Evolutionary conservation across 2,329 filamentous ascomycete genomes (phyloP).

Genomic region (Colletotrichum endophyticum): DNA sequence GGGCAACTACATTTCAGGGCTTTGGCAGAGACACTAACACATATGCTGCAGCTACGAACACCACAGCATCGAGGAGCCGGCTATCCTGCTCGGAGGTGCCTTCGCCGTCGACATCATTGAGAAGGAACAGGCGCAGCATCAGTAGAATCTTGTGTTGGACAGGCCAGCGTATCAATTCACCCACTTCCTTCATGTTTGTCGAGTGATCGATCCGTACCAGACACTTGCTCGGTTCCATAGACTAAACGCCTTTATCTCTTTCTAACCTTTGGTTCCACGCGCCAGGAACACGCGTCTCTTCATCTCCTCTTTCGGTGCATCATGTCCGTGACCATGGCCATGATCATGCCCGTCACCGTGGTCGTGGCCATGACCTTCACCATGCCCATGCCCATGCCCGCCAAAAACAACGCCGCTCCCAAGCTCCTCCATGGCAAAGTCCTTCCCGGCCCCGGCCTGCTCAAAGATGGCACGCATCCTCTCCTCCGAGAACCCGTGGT

Average conservation of each 20-base stretch:
- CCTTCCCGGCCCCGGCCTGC: conserved; percentile 61
- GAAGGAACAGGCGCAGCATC: conserved; percentile 24
- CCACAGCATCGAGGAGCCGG: conserved; percentile 77
- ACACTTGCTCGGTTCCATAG: background rate
- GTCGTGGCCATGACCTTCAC: conserved; percentile 20
- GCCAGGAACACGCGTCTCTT: conserved; percentile 44
- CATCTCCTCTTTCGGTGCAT: conserved; percentile 38
- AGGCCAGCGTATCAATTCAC: background rate
- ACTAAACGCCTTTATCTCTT: background rate
- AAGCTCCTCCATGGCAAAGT: conserved; percentile 63
- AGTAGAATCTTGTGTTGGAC: background rate
- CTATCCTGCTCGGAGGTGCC: conserved; percentile 77
- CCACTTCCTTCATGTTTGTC: background rate
- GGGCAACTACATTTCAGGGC: background rate
- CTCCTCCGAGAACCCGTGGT: conserved; percentile 68
- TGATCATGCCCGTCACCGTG: conserved; percentile 27
- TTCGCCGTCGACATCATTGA: conserved; percentile 58
- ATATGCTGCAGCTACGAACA: conserved; percentile 72
- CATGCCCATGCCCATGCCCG: conserved; percentile 5
- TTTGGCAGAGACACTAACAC: background rate
- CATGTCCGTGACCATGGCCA: conserved; percentile 22
- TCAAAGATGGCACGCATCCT: conserved; percentile 66
- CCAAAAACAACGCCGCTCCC: conserved; percentile 53
- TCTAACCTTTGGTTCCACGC: conserved; percentile 22
- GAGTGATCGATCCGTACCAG: background rate